phyloP scores from a whole-genome alignment of 1,284 basidiomycete genomes.

The Volvariella volvacea region DNA sequence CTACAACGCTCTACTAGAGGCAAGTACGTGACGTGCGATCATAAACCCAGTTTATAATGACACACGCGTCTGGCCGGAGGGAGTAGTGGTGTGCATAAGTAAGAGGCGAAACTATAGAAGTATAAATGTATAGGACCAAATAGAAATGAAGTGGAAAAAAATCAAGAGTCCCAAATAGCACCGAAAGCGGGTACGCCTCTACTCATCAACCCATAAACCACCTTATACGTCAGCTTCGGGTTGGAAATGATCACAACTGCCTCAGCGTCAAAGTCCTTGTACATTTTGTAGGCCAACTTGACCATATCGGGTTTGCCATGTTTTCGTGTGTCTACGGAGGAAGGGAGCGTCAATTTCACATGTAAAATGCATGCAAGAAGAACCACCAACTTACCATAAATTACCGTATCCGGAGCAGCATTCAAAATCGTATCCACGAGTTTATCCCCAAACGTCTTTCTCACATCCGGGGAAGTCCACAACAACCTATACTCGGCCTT shows the following conservation, averaged over 20 bases:
- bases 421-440: conserved; percentile 49
- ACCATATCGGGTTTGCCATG: conserved; percentile 61
- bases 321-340: conserved; percentile 40
- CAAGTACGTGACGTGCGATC: too few species aligned
- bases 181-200: conserved; percentile 56
- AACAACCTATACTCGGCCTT: conserved; percentile 46
- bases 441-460: conserved; percentile 52
- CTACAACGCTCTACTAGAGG: too few species aligned
- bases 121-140: too few species aligned
- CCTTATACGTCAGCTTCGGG: conserved; percentile 51
- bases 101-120: too few species aligned
- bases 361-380: not conserved
- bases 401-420: conserved; percentile 43
- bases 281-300: conserved; percentile 47
- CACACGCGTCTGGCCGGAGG: too few species aligned
- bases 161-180: conserved; percentile 49
- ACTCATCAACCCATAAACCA: conserved; percentile 55
- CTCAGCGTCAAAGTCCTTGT: conserved; percentile 54
- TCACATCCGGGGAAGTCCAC: conserved; percentile 55
- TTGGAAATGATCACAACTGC: conserved; percentile 61
- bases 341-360: conserved; percentile 15
- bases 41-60: too few species aligned
- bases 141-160: too few species aligned
- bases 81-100: too few species aligned
- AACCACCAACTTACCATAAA: conserved; percentile 38